Base-by-base conservation (phyloP, 305 asterid genomes). In the Fraxinus velutina region DNA sequence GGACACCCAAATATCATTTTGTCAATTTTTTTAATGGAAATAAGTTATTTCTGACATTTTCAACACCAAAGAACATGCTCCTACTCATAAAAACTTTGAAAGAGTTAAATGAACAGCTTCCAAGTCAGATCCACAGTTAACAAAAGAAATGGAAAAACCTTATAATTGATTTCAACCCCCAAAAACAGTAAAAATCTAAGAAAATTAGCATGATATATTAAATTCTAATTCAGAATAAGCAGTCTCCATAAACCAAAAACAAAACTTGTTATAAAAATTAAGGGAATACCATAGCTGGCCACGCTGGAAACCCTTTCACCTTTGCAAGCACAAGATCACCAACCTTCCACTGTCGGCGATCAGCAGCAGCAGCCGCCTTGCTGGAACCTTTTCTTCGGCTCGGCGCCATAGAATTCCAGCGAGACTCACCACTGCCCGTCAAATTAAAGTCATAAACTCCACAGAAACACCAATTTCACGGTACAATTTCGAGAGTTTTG, bases 251-350 rank as follows among this genome's bases (percentile, higher is more conserved):
- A 64, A 10, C 33, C 34, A 64, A 64, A 8, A 64, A 64, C 27
- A 62, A 64, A 24, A 22, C 7, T 64, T 10, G 73, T 17, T 24
- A 64, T 10, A 64, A 27, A 24, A 64, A 0, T 10, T 64, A 27
- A 10, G 13, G 75, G 12, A 32, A 60, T 89, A 96, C 99, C 91
- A 86, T 91, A 12, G 99, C 99, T 50, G 99, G 99, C 99, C 99
- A 96, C 15, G 99, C 97, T 33, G 97, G 98, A 82, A 92, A 94
- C 0, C 99, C 99, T 85, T 96, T 96, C 83, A 96, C 97, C 86
- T 96, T 96, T 66, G 99, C 99, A 84, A 96, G 97, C 80, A 96
- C 99, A 57, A 96, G 99, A 89, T 96, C 97, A 27, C 97, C 98
- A 44, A 94, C 88, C 83, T 96, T 94, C 94, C 93, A 94, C 87